phyloP scores from a whole-genome alignment of 1,284 basidiomycete genomes.

The Ustilago loliicola region DNA sequence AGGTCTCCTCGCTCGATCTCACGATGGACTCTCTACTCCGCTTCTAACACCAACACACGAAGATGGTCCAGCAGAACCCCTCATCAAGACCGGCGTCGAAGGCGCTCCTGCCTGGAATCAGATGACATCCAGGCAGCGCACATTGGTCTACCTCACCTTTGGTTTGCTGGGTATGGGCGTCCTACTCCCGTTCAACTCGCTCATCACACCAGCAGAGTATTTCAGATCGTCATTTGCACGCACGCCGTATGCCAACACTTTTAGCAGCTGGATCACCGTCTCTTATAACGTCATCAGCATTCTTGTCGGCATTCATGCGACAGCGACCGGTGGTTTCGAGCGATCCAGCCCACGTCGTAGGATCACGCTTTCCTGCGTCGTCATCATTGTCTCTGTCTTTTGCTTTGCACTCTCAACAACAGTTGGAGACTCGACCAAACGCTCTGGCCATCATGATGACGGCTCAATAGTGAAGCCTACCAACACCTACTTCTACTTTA shows the following conservation, averaged over 20 bases:
- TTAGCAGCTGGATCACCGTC: slow-evolving; percentile 64
- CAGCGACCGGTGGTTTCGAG: slow-evolving; percentile 52
- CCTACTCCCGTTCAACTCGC: slow-evolving; percentile 58
- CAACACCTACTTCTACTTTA: slow-evolving; percentile 50
- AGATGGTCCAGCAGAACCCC: slow-evolving; percentile 40
- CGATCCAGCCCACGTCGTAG: slow-evolving; percentile 43
- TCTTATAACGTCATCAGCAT: slow-evolving; percentile 63
- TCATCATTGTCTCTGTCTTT: slow-evolving; percentile 44
- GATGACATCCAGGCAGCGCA: slow-evolving; percentile 32
- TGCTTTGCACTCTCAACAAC: slow-evolving; percentile 45
- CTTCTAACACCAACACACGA: slow-evolving; percentile 21
- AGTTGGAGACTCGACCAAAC: slow-evolving; percentile 10
- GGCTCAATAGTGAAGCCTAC: slow-evolving; percentile 5
- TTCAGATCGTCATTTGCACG: slow-evolving; percentile 55
- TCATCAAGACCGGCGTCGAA: slow-evolving; percentile 51
- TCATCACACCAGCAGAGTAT: slow-evolving; percentile 67
- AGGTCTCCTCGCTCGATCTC: slow-evolving; percentile 40
- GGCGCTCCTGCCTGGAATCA: slow-evolving; percentile 46
- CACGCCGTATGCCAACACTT: slow-evolving; percentile 49
- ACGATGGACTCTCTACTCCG: slow-evolving; percentile 24
- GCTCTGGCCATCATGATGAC: not conserved
- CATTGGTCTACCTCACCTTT: slow-evolving; percentile 46
- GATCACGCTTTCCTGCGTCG: slow-evolving; percentile 36
- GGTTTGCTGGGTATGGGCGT: slow-evolving; percentile 54
- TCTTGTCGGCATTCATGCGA: slow-evolving; percentile 55